phyloP scores from a whole-genome alignment of 2,329 filamentous ascomycete species.

The Colletotrichum navitas region DNA sequence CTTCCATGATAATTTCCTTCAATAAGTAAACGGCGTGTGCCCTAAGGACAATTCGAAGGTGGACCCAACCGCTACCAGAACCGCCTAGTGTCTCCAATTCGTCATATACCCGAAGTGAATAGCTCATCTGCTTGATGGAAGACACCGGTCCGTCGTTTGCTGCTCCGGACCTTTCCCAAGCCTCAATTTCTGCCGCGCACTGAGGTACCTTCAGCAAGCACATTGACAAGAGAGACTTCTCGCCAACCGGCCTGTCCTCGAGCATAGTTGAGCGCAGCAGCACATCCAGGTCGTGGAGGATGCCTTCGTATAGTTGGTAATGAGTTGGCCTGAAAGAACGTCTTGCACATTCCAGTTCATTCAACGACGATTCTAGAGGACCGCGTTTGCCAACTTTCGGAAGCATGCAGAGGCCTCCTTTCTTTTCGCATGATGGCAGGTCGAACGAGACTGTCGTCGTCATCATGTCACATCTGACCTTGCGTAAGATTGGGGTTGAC shows the following conservation, averaged over 20 bases:
- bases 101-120: constrained; percentile 61
- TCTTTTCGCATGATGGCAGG: neutral
- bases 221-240: constrained; percentile 61
- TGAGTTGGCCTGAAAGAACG: constrained; percentile 44
- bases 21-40: constrained; percentile 61
- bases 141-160: constrained; percentile 54
- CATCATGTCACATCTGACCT: constrained; percentile 6
- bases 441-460: neutral
- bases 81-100: constrained; percentile 61
- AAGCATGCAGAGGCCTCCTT: neutral
- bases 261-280: constrained; percentile 48
- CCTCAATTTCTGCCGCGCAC: constrained; percentile 61
- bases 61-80: constrained; percentile 57
- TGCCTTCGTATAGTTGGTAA: constrained; percentile 51
- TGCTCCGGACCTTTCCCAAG: constrained; percentile 54
- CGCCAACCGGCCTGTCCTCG: neutral
- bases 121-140: constrained; percentile 52
- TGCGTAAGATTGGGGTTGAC: constrained; percentile 36
- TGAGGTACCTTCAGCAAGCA: constrained; percentile 62
- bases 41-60: constrained; percentile 59
- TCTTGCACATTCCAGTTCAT: constrained; percentile 22
- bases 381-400: neutral
- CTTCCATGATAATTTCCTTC: constrained; percentile 56
- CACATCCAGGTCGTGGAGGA: constrained; percentile 50
- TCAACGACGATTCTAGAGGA: constrained; percentile 10